Evolutionary conservation across 2,329 filamentous ascomycete genomes (phyloP).

Genomic region (Colletotrichum truncatum): DNA sequence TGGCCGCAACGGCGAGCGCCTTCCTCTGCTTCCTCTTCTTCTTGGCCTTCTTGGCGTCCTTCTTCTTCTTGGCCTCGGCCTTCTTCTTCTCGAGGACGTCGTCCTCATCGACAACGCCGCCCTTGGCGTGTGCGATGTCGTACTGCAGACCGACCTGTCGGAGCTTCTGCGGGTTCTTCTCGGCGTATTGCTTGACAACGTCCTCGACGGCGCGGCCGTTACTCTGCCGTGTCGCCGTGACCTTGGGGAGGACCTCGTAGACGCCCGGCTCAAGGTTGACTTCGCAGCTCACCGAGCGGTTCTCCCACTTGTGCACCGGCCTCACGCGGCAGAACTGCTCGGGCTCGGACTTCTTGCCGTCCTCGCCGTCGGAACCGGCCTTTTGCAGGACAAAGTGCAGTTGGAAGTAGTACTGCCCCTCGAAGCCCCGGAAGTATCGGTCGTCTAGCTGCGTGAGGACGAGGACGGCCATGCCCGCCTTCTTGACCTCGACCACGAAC

Average conservation of each 20-base stretch:
- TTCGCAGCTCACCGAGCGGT: constrained; percentile 75
- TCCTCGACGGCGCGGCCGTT: constrained; percentile 62
- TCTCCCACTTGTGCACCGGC: constrained; percentile 51
- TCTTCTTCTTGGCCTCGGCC: constrained; percentile 37
- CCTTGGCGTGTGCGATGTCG: constrained; percentile 69
- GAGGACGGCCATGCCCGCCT: constrained; percentile 51
- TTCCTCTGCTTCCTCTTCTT: constrained; percentile 33
- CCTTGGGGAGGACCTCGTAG: constrained; percentile 75
- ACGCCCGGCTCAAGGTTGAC: constrained; percentile 73
- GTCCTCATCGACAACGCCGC: constrained; percentile 61
- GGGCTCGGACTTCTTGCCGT: background rate
- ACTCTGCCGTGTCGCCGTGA: constrained; percentile 61
- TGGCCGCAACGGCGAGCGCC: constrained; percentile 16
- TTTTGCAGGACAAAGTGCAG: constrained; percentile 55
- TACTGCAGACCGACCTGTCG: constrained; percentile 67
- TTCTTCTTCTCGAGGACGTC: constrained; percentile 40
- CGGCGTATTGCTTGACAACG: constrained; percentile 59
- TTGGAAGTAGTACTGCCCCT: constrained; percentile 52
- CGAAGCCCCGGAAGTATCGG: constrained; percentile 54
- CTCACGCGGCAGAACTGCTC: constrained; percentile 46
- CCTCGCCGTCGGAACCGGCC: background rate
- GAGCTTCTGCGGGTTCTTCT: constrained; percentile 69
- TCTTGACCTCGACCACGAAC: constrained; percentile 52
- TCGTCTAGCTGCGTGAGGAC: constrained; percentile 56
- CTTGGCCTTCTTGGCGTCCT: constrained; percentile 36